Percentiles rank a stretch among this genome's conserved stretches.
phyloP scores from a whole-genome alignment of 2,329 filamentous ascomycete genomes.

The Ophiognomonia clavigignenti-juglandacearum region DNA sequence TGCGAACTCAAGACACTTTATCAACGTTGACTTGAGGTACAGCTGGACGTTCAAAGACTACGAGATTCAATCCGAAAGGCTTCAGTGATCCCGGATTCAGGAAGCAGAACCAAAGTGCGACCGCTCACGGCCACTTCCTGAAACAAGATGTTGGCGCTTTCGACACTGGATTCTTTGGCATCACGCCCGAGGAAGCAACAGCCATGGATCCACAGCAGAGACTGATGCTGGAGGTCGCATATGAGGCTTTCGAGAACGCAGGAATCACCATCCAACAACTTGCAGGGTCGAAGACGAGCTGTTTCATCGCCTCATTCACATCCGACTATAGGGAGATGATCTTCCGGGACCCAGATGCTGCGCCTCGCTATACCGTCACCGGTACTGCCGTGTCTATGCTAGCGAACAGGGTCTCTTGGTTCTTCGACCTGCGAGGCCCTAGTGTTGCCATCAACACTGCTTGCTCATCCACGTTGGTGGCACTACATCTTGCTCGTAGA shows the following conservation, averaged over 20 bases:
- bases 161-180: not conserved
- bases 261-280: slow-evolving; percentile 19
- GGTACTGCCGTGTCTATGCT: slow-evolving; percentile 28
- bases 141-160: not conserved
- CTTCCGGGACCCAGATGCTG: slow-evolving; percentile 12
- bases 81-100: not conserved
- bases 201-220: not conserved
- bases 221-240: not conserved
- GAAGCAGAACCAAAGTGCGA: not conserved
- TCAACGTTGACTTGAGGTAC: too few species aligned
- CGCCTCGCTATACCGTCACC: slow-evolving; percentile 25
- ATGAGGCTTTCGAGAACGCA: not conserved
- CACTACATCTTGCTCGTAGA: slow-evolving; percentile 32
- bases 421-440: slow-evolving; percentile 34
- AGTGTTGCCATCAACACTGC: slow-evolving; percentile 38
- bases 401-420: slow-evolving; percentile 33
- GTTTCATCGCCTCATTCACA: slow-evolving; percentile 27
- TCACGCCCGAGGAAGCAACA: not conserved
- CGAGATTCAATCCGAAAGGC: not conserved
- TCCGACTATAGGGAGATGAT: slow-evolving; percentile 25
- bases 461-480: slow-evolving; percentile 34
- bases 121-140: not conserved
- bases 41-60: too few species aligned
- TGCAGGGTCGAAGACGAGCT: slow-evolving; percentile 26
- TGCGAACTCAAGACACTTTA: too few species aligned